Base-by-base conservation (phyloP, 352 stramenopile species). In the Phytophthora sp. region DNA sequence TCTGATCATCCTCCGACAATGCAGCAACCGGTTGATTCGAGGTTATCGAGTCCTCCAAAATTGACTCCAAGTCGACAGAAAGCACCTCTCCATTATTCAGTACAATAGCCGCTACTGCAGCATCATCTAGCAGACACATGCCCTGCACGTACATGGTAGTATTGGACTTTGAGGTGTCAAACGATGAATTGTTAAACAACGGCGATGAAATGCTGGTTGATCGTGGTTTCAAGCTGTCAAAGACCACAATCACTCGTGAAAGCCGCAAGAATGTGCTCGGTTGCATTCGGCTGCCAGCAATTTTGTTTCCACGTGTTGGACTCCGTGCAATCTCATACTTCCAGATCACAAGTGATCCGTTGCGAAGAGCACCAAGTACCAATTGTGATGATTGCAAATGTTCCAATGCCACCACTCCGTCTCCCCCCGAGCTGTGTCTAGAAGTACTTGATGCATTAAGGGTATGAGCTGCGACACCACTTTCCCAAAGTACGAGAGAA, bases 401-500 rank as follows among this genome's bases (percentile, higher is more conserved):
- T 13, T 71, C 32, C 4, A 92, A 64, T 3, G 69, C 69, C 9
- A 86, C 43, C 2, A 89, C 64, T 11, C 51, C 54, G 31, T 73
- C 64, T 4, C 32, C 37, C 15, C 27, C 18, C 6, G 43, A 46
- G 20, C 54, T 62, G 11, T 51, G 39, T 18, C 35, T 31, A 4
- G 30, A 35, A 3, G 32, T 30, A 30, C 37, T 50, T 20, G 69
- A 51, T 17, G 55, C n/a, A 4, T 17, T 21, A 30, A 76, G 42
- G 0, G 76, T 86, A 52, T 81, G 77, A 2, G 75, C 73, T 42
- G 81, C 83, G 10, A 86, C 67, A 0, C 64, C 65, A 54, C 81
- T 76, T 7, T 87, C 69, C 81, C 84, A 92, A 8, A 91, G 11
- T 4, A 91, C 56, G 12, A 92, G 44, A 1, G 54, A 64, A 10